Conservation (phyloP, 2,329 filamentous ascomycete genomes). For the Paramyrothecium sp. region DNA sequence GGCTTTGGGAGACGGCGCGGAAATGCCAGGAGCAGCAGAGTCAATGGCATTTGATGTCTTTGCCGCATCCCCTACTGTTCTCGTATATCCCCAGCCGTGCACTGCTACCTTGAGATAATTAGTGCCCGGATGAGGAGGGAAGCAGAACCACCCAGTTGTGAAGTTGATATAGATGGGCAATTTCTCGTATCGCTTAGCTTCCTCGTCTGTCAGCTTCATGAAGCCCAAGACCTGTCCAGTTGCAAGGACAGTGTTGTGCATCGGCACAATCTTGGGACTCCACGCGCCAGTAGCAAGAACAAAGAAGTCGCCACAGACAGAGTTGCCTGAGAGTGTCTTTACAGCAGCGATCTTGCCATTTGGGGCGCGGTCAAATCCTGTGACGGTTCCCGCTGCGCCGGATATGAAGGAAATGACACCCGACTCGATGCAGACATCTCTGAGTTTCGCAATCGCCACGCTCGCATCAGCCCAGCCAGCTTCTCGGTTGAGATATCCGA, state of each 20-base stretch:
- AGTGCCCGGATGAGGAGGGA: slow-evolving; percentile 14
- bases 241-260: slow-evolving; percentile 12
- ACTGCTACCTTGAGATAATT: slow-evolving; percentile 16
- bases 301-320: slow-evolving; percentile 8
- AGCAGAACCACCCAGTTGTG: slow-evolving; percentile 18
- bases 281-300: slow-evolving; percentile 13
- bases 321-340: slow-evolving; percentile 1
- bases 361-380: slow-evolving; percentile 4
- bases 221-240: slow-evolving; percentile 15
- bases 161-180: slow-evolving; percentile 17
- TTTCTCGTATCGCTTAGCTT: slow-evolving; percentile 11
- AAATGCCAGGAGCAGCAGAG: slow-evolving; percentile 3
- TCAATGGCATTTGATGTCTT: too few relatives aligned
- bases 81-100: slow-evolving; percentile 16
- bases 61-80: background rate
- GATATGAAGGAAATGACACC: slow-evolving; percentile 11
- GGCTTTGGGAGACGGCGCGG: slow-evolving; percentile 4
- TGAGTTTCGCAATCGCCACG: slow-evolving; percentile 12
- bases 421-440: slow-evolving; percentile 12
- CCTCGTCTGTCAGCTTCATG: slow-evolving; percentile 10
- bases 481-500: slow-evolving; percentile 11
- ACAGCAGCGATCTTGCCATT: slow-evolving; percentile 1
- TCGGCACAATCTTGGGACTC: slow-evolving; percentile 5
- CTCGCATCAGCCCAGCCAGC: slow-evolving; percentile 15
- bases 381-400: slow-evolving; percentile 11